Conservation (phyloP, 2,329 filamentous ascomycete species). For the Ophiostoma quercus region DNA sequence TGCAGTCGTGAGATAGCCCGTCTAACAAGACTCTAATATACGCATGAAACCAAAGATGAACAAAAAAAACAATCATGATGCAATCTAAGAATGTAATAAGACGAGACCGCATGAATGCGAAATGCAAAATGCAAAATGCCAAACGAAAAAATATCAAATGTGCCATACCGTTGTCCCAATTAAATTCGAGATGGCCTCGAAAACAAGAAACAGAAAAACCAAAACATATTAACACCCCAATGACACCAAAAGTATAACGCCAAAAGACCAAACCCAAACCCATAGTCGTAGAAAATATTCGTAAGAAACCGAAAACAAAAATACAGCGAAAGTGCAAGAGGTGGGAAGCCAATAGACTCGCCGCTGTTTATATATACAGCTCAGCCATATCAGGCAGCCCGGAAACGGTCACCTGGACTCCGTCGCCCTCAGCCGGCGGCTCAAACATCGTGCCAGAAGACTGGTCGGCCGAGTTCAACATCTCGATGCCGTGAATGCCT, state of each 20-base stretch:
- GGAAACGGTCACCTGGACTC: background rate
- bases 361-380: too few species aligned
- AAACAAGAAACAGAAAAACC: background rate
- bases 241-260: background rate
- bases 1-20: background rate
- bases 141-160: background rate
- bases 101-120: background rate
- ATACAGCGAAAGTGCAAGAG: background rate
- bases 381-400: background rate
- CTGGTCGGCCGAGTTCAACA: slow-evolving; percentile 41
- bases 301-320: background rate
- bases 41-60: background rate
- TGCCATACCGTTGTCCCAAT: too few species aligned
- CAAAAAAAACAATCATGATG: background rate
- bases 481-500: slow-evolving; percentile 52
- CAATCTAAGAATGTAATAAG: background rate
- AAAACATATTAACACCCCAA: background rate
- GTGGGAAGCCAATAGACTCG: too few species aligned
- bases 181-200: background rate
- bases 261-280: background rate
- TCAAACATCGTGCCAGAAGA: slow-evolving; percentile 8
- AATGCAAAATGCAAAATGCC: background rate
- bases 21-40: background rate
- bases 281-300: background rate
- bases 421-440: background rate